Evolutionary conservation across 1,284 basidiomycete species (phyloP).

Genomic region (Ganoderma sinense): DNA sequence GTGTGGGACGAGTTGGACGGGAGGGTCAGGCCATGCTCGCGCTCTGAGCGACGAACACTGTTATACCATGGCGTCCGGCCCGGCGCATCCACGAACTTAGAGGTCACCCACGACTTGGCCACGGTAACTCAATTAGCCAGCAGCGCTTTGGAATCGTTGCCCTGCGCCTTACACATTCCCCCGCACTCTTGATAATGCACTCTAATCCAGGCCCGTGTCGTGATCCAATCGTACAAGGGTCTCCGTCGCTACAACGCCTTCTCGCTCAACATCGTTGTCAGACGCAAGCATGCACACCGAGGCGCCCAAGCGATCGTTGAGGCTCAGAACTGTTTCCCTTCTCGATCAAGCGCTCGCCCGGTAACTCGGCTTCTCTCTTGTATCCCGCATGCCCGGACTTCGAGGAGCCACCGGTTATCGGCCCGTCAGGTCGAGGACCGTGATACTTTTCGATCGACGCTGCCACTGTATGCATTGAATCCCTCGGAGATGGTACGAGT

Average conservation of each 20-base stretch:
- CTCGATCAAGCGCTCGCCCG: constrained; percentile 12
- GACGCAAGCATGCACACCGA: background rate
- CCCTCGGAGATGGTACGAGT: background rate
- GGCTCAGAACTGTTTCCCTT: constrained; percentile 10
- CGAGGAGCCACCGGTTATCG: too few species aligned
- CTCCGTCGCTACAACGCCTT: background rate
- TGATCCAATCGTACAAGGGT: background rate
- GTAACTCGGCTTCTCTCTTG: background rate
- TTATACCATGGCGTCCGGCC: background rate
- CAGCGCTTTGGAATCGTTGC: background rate
- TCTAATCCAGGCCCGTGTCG: background rate
- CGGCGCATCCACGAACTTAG: background rate
- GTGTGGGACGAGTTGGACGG: constrained; percentile 1
- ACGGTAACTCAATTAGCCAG: background rate
- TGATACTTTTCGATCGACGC: background rate
- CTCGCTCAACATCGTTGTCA: background rate
- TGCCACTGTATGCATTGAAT: background rate
- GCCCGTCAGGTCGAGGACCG: too few species aligned
- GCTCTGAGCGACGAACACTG: background rate
- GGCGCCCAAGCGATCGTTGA: background rate
- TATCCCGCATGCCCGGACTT: constrained; percentile 16
- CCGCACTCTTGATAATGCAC: background rate
- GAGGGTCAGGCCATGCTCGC: background rate
- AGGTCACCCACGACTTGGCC: background rate
- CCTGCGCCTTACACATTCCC: background rate